phyloP scores from a whole-genome alignment of 495 filamentous ascomycete species.

The Penicillium steckii region DNA sequence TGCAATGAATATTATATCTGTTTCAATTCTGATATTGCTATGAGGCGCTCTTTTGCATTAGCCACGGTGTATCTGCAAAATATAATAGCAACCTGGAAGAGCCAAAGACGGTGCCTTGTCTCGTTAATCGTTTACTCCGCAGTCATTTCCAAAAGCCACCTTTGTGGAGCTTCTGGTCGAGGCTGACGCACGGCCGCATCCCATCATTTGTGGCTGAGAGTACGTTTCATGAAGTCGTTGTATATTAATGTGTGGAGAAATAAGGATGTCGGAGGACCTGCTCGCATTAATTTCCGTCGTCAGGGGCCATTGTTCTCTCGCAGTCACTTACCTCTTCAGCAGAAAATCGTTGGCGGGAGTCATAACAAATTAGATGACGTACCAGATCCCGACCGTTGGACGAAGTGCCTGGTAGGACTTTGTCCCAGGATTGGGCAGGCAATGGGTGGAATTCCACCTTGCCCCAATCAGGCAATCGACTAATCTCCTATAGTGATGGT shows the following conservation, averaged over 20 bases:
- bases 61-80: too few species aligned
- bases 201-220: background rate
- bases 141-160: too few species aligned
- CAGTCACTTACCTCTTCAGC: conserved; percentile 47
- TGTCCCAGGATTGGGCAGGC: conserved; percentile 50
- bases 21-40: too few species aligned
- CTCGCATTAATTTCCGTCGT: conserved; percentile 14
- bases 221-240: background rate
- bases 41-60: too few species aligned
- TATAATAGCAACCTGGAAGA: too few species aligned
- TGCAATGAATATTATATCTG: too few species aligned
- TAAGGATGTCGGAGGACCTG: conserved; percentile 42
- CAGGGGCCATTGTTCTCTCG: background rate
- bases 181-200: background rate
- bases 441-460: conserved; percentile 62
- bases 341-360: conserved; percentile 50
- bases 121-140: too few species aligned
- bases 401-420: conserved; percentile 48
- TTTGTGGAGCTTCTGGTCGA: background rate
- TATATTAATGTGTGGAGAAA: conserved; percentile 28
- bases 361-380: conserved; percentile 53
- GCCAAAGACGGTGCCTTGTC: too few species aligned
- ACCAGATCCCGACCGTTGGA: conserved; percentile 55
- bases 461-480: conserved; percentile 60
- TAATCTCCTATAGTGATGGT: conserved; percentile 45